Base-by-base conservation (phyloP, 768 basidiomycete species). In the Rhizopogon salebrosus region DNA sequence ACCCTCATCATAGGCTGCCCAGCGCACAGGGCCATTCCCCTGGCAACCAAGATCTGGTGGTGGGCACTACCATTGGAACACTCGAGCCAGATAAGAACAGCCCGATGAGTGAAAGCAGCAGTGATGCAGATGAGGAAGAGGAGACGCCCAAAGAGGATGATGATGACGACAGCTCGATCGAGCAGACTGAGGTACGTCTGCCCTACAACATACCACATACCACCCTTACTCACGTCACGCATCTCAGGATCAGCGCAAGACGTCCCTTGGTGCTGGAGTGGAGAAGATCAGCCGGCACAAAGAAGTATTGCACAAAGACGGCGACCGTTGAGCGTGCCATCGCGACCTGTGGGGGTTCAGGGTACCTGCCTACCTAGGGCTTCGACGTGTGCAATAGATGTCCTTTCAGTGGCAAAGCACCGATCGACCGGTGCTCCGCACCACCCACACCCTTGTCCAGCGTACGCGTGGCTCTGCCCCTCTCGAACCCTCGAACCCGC, bases 231-330 rank as follows among this genome's bases (percentile, higher is more conserved):
- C 31, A 46, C 31, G 9, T 14, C 31, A 46, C 31, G 9, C 10
- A n/a, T n/a, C 40, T 34, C 51, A 70, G 67, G 64, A 64, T 31
- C 16, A 26, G 18, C 61, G 70, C 39, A 72, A 63, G 54, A 70
- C 71, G 13, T 59, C 63, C 3, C 57, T 69, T 0, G 67, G 69
- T 20, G 69, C 69, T 8, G 70, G 70, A 7, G 64, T 70, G 18
- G 70, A 70, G 55, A 70, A 70, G 55, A 57, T 70, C 49, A 72
- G 70, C 52, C 59, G 65, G 46, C 70, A 72, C 52, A 59, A 68
- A 35, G 60, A 62, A 4, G 42, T 42, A 4, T 13, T 7, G 7
- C 36, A 37, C n/a, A 35, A 35, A 14, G 35, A 35, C 5, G 6
- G 36, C 16, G 16, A 37, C 7, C 16, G 36, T 6, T 37, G 16